Percentiles rank a stretch among this genome's conserved stretches.
phyloP scores from a whole-genome alignment of 495 filamentous ascomycete species.

The Podospora australis region DNA sequence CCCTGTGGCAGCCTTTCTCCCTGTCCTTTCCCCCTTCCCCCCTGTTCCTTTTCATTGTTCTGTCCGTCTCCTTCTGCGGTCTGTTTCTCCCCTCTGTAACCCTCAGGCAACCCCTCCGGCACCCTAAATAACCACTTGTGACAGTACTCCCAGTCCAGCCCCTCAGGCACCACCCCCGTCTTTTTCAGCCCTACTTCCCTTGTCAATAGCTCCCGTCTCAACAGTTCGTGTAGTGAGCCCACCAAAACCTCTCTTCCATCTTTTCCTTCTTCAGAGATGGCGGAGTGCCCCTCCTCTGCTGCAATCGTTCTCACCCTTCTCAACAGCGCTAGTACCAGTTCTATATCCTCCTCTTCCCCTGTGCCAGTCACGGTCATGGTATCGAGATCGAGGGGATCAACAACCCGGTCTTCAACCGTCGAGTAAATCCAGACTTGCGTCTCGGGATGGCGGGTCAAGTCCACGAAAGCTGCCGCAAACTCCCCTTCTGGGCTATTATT shows the following conservation, averaged over 20 bases:
- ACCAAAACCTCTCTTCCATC: conserved; percentile 17
- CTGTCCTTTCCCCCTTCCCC: conserved; percentile 7
- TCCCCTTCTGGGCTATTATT: conserved; percentile 6
- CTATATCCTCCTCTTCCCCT: background rate
- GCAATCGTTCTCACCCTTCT: background rate
- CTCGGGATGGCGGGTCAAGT: conserved; percentile 50
- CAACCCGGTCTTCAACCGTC: conserved; percentile 39
- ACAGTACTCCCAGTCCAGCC: conserved; percentile 25
- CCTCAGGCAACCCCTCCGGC: conserved; percentile 21
- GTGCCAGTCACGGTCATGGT: background rate
- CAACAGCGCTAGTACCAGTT: background rate
- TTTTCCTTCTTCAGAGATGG: background rate
- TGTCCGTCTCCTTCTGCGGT: conserved; percentile 8
- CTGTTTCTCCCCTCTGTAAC: conserved; percentile 6
- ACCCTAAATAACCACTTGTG: conserved; percentile 40
- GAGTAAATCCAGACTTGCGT: conserved; percentile 57
- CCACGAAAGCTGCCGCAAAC: conserved; percentile 51
- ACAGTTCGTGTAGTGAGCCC: conserved; percentile 28
- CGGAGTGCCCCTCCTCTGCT: background rate
- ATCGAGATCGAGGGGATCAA: background rate
- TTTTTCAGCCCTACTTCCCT: conserved; percentile 19
- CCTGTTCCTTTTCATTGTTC: too few relatives aligned
- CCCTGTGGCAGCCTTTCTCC: conserved; percentile 10
- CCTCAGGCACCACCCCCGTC: conserved; percentile 1
- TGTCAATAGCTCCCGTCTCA: conserved; percentile 19